These are phyloP conservation scores for Jatropha multifida DNA, from an alignment of 441 rosid species.

Conservation along the genomic window DNA sequence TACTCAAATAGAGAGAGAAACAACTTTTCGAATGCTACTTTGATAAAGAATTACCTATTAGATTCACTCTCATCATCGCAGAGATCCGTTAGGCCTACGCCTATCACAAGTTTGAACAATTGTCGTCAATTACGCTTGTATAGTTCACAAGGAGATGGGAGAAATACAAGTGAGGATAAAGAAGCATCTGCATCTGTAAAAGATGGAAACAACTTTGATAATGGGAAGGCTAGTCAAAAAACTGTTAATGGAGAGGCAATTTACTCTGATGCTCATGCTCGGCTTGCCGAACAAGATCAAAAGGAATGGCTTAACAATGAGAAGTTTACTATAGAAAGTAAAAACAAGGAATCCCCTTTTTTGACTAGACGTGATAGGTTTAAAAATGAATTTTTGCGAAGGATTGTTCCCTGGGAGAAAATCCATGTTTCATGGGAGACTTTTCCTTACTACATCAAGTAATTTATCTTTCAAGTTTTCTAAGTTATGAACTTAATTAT, in stretches of 20 bases:
- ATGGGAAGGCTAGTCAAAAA: constrained; percentile 43
- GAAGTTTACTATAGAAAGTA: constrained; percentile 67
- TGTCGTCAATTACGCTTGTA: constrained; percentile 48
- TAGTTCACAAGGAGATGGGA: constrained; percentile 84
- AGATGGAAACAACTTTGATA: constrained; percentile 36
- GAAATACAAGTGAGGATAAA: constrained; percentile 72
- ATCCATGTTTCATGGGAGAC: constrained; percentile 84
- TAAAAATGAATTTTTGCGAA: constrained; percentile 70
- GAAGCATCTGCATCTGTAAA: constrained; percentile 38
- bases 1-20: constrained; percentile 21
- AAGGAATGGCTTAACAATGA: constrained; percentile 88
- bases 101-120: constrained; percentile 27
- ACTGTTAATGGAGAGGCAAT: constrained; percentile 32
- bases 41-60: constrained; percentile 38
- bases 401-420: constrained; percentile 89
- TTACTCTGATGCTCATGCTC: constrained; percentile 58
- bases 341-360: constrained; percentile 74
- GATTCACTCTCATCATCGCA: constrained; percentile 30
- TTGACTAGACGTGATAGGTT: constrained; percentile 71
- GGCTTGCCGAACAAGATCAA: constrained; percentile 81
- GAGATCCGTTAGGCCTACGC: constrained; percentile 28
- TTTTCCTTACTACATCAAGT: constrained; percentile 89
- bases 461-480: constrained; percentile 24
- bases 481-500: too few species aligned
- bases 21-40: constrained; percentile 27